Conservation (phyloP, 2,329 filamentous ascomycete species). For the Beauveria caledonica region DNA sequence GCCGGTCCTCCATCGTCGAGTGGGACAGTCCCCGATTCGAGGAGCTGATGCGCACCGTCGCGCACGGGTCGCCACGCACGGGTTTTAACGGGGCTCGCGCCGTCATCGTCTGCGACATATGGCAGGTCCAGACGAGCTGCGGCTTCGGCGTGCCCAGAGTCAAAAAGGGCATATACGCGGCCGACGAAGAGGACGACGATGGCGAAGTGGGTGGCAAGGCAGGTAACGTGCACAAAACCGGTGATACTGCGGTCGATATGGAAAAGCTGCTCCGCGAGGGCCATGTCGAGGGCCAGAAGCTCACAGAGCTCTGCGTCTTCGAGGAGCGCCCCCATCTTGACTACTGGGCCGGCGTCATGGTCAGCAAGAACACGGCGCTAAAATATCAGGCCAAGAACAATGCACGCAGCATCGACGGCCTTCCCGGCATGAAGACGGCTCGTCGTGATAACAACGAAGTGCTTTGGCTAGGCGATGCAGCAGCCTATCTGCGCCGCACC, state of each 20-base stretch:
- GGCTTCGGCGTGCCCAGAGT: conserved; percentile 56
- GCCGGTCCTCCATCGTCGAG: conserved; percentile 50
- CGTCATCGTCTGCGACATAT: conserved; percentile 53
- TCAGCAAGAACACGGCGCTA: conserved; percentile 39
- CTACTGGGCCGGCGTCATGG: conserved; percentile 39
- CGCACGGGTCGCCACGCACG: conserved; percentile 24
- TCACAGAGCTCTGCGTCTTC: conserved; percentile 34
- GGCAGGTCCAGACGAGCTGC: conserved; percentile 59
- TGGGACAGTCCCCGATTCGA: conserved; percentile 44
- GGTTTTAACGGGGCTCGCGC: conserved; percentile 45
- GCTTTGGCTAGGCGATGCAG: conserved; percentile 34
- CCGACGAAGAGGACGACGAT: conserved; percentile 15
- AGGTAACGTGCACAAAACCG: not conserved
- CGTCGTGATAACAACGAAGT: conserved; percentile 40
- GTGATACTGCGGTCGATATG: conserved; percentile 10
- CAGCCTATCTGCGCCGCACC: conserved; percentile 20
- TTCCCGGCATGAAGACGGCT: conserved; percentile 48
- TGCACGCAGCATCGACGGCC: conserved; percentile 45
- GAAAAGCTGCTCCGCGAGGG: conserved; percentile 21
- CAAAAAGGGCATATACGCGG: conserved; percentile 29
- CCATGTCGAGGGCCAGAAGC: conserved; percentile 16
- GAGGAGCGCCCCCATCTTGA: conserved; percentile 49
- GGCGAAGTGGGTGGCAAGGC: conserved; percentile 12
- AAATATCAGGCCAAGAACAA: conserved; percentile 53
- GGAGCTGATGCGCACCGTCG: conserved; percentile 36